Evolutionary conservation across 108 stramenopile genomes (phyloP).

Genomic region (Pseudonitzschia delicatissima): DNA sequence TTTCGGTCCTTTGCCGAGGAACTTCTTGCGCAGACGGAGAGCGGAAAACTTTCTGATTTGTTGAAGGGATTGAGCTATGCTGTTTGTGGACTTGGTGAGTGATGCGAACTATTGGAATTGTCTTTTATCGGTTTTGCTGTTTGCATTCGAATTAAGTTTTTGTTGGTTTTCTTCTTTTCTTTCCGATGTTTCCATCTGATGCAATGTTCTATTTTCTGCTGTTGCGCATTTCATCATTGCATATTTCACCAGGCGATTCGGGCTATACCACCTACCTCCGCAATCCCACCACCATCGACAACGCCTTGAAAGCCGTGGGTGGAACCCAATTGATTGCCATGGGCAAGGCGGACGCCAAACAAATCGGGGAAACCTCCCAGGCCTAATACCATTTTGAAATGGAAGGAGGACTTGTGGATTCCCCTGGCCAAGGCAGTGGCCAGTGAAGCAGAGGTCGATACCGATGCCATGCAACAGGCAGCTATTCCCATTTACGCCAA

Average conservation of each 20-base stretch:
- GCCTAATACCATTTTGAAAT: slow-evolving; percentile 50
- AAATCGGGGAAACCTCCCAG: slow-evolving; percentile 54
- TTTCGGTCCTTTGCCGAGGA: slow-evolving; percentile 75
- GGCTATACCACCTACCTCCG: slow-evolving; percentile 58
- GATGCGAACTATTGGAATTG: too few relatives aligned
- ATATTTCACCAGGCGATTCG: slow-evolving; percentile 40
- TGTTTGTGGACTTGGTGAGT: slow-evolving; percentile 43
- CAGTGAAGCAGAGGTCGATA: background rate
- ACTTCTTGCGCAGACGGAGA: slow-evolving; percentile 20
- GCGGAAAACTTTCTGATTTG: slow-evolving; percentile 1
- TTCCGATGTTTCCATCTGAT: too few relatives aligned
- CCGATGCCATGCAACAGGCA: slow-evolving; percentile 21
- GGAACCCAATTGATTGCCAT: slow-evolving; percentile 56
- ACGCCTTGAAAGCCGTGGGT: slow-evolving; percentile 54
- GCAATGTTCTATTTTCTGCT: background rate
- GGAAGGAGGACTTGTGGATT: slow-evolving; percentile 29
- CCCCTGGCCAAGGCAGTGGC: slow-evolving; percentile 25
- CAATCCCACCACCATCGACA: slow-evolving; percentile 67
- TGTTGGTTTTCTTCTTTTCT: background rate
- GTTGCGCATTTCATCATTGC: background rate
- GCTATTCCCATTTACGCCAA: slow-evolving; percentile 22
- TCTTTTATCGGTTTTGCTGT: slow-evolving; percentile 21
- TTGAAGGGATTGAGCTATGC: slow-evolving; percentile 47
- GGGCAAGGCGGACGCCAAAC: slow-evolving; percentile 78
- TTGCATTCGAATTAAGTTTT: slow-evolving; percentile 29